These are phyloP conservation scores for Calvatia gigantea DNA, from an alignment of 768 basidiomycete species.

Conservation along the genomic window DNA sequence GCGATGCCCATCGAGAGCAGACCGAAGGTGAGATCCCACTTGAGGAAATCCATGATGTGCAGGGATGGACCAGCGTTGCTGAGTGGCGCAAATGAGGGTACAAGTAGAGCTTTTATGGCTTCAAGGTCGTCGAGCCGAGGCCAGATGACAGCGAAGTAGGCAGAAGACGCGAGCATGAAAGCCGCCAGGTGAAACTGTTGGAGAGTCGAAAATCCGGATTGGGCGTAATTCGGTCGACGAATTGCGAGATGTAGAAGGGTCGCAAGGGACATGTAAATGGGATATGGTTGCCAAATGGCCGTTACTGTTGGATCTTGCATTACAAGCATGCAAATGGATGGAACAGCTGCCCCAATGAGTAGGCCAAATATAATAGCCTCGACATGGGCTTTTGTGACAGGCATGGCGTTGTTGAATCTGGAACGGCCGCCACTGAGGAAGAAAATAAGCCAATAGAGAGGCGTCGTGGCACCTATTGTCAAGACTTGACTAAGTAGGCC, in stretches of 20 bases:
- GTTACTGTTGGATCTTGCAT: constrained; percentile 40
- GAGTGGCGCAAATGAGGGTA: constrained; percentile 32
- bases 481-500: constrained; percentile 37
- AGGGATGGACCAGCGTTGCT: constrained; percentile 20
- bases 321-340: constrained; percentile 41
- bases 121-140: constrained; percentile 28
- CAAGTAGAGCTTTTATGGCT: constrained; percentile 27
- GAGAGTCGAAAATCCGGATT: constrained; percentile 35
- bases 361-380: constrained; percentile 52
- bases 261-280: constrained; percentile 42
- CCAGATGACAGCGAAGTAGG: constrained; percentile 38
- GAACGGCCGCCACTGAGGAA: constrained; percentile 32
- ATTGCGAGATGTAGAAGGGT: constrained; percentile 34
- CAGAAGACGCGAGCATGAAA: constrained; percentile 40
- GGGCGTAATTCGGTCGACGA: constrained; percentile 30
- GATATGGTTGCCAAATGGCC: constrained; percentile 53
- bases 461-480: constrained; percentile 40
- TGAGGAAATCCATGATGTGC: constrained; percentile 39
- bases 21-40: constrained; percentile 47
- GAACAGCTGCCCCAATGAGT: constrained; percentile 41
- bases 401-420: constrained; percentile 17
- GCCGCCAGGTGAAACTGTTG: constrained; percentile 33
- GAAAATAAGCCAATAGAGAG: constrained; percentile 47
- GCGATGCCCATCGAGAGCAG: constrained; percentile 37
- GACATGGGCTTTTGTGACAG: constrained; percentile 38